Evolutionary conservation across 805 yeast genomes (phyloP).

Genomic region (Saccharomycodes ludwigii): DNA sequence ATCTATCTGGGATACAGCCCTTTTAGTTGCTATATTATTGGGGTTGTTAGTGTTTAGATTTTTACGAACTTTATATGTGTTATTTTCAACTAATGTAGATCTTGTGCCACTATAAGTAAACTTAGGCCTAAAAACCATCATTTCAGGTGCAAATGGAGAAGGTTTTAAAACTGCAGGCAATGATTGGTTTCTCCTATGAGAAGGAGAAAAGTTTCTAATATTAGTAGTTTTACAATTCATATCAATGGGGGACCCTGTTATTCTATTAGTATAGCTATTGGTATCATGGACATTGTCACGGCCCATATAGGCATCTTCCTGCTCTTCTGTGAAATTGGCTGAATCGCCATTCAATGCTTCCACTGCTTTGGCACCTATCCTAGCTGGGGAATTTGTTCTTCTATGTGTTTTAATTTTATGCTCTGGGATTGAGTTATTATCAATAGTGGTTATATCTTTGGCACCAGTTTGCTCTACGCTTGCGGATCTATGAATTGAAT

Average conservation of each 20-base stretch:
- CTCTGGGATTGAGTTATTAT: neutral
- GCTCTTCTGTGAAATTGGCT: conserved; percentile 3
- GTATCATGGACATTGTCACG: no score
- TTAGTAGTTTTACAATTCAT: no score
- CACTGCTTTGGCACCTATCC: conserved; percentile 62
- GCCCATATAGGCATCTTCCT: no score
- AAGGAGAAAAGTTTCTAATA: no score
- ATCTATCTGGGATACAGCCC: no score
- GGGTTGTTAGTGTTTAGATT: conserved; percentile 1
- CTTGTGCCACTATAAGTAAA: neutral
- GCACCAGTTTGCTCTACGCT: neutral
- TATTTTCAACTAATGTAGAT: neutral
- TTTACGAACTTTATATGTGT: conserved; percentile 2
- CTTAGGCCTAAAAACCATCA: neutral
- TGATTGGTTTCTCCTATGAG: conserved; percentile 29
- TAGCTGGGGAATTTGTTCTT: conserved; percentile 54
- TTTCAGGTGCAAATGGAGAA: conserved; percentile 2
- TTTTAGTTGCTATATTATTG: neutral
- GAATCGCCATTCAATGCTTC: conserved; percentile 29
- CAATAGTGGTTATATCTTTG: neutral
- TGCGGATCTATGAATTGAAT: no score
- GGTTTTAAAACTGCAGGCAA: conserved; percentile 21
- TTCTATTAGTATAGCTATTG: no score
- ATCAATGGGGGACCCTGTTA: no score
- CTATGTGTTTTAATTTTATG: conserved; percentile 8